These are phyloP conservation scores for Phialocephala sp. DNA, from an alignment of 2,329 filamentous ascomycete genomes.

Conservation along the genomic window DNA sequence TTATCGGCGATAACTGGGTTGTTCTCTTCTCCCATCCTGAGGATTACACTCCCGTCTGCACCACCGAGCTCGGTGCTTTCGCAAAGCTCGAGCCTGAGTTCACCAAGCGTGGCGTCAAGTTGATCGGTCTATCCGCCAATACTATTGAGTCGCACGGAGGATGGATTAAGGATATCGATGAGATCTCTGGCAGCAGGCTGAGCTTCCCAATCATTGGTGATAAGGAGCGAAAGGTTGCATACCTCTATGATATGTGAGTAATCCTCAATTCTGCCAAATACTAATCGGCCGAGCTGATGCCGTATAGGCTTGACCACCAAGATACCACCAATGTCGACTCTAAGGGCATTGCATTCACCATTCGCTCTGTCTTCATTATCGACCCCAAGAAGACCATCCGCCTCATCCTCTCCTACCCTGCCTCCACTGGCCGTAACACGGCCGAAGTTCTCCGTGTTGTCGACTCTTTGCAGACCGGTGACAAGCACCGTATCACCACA, in stretches of 20 bases:
- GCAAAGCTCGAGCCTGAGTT: constrained; percentile 90
- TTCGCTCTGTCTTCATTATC: constrained; percentile 93
- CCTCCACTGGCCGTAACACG: constrained; percentile 85
- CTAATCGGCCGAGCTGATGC: constrained; percentile 13
- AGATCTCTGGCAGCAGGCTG: constrained; percentile 73
- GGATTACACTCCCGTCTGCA: constrained; percentile 95
- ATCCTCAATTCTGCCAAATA: background rate
- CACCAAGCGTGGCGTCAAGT: constrained; percentile 83
- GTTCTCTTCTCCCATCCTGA: constrained; percentile 86
- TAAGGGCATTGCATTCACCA: constrained; percentile 89
- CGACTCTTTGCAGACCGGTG: constrained; percentile 80
- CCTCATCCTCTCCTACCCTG: constrained; percentile 90
- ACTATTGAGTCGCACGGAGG: constrained; percentile 80
- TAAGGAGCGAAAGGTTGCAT: constrained; percentile 78
- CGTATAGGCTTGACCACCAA: constrained; percentile 74
- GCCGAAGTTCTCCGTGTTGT: constrained; percentile 79
- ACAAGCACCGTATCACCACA: constrained; percentile 87
- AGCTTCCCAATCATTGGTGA: constrained; percentile 83
- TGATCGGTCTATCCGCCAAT: constrained; percentile 90
- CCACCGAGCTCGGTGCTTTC: constrained; percentile 92
- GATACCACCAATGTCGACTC: constrained; percentile 80
- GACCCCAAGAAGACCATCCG: constrained; percentile 94
- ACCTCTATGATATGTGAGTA: constrained; percentile 76
- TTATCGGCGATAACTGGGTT: constrained; percentile 79
- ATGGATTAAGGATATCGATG: constrained; percentile 91